Evolutionary conservation across 2,329 filamentous ascomycete species (phyloP).

Genomic region (Balansia obtecta): DNA sequence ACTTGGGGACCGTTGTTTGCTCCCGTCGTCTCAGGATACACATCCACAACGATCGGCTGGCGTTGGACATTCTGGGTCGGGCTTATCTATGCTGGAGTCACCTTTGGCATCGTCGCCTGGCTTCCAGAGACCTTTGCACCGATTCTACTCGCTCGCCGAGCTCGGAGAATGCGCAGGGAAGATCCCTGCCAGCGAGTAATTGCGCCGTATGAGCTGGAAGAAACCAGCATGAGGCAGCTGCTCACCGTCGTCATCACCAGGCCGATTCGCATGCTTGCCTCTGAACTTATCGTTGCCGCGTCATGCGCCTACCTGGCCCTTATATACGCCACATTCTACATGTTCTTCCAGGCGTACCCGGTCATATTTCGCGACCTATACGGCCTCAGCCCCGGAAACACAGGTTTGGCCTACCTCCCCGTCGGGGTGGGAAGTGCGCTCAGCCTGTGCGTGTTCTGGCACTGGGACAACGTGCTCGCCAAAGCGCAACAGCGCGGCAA

Average conservation of each 20-base stretch:
- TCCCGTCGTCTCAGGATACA: slow-evolving; percentile 53
- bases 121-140: slow-evolving; percentile 55
- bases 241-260: slow-evolving; percentile 55
- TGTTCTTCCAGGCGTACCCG: slow-evolving; percentile 67
- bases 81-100: slow-evolving; percentile 53
- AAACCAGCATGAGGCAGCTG: slow-evolving; percentile 42
- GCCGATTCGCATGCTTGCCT: slow-evolving; percentile 58
- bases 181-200: slow-evolving; percentile 38
- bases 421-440: slow-evolving; percentile 52
- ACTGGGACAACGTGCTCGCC: slow-evolving; percentile 50
- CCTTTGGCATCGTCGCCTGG: slow-evolving; percentile 44
- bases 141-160: slow-evolving; percentile 44
- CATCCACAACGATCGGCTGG: slow-evolving; percentile 47
- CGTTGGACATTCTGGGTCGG: slow-evolving; percentile 61
- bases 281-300: slow-evolving; percentile 61
- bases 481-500: slow-evolving; percentile 36
- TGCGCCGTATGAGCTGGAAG: slow-evolving; percentile 52
- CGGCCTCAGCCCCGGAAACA: slow-evolving; percentile 47
- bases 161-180: slow-evolving; percentile 41
- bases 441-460: slow-evolving; percentile 47
- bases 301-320: slow-evolving; percentile 60
- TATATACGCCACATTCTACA: slow-evolving; percentile 53
- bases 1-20: slow-evolving; percentile 52
- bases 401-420: slow-evolving; percentile 56
- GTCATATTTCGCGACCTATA: slow-evolving; percentile 56